A percentile compares a stretch with the other conserved stretches of the same genome.
These are phyloP conservation scores for Chytriomyces sp. DNA, from an alignment of 192 early-diverging fungal species.

Conservation along the genomic window DNA sequence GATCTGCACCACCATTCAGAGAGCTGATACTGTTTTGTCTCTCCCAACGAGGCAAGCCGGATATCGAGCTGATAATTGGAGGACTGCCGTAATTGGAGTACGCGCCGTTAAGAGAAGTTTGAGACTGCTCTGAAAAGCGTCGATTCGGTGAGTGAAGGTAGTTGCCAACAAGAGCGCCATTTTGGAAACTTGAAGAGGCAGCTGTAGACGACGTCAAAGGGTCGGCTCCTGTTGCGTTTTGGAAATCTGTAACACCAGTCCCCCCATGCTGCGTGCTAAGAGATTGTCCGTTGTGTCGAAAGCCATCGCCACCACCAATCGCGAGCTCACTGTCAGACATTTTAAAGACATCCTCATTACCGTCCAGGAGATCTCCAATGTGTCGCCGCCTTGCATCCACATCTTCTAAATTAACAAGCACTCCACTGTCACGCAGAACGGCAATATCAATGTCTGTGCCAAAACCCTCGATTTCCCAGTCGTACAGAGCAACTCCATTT, in stretches of 20 bases:
- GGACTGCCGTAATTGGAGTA: conserved; percentile 22
- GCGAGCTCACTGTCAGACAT: conserved; percentile 17
- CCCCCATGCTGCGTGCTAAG: neutral
- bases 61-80: neutral
- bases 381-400: conserved; percentile 13
- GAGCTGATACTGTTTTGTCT: conserved; percentile 17
- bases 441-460: conserved; percentile 14
- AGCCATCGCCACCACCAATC: conserved; percentile 1
- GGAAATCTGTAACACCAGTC: neutral
- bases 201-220: conserved; percentile 24
- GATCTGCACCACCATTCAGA: neutral
- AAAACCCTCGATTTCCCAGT: conserved; percentile 29
- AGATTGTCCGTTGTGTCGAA: neutral
- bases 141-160: conserved; percentile 9
- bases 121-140: conserved; percentile 13
- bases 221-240: conserved; percentile 6
- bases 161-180: neutral
- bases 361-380: conserved; percentile 19
- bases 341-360: conserved; percentile 14
- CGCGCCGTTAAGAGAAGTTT: conserved; percentile 4
- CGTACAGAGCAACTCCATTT: conserved; percentile 27
- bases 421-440: conserved; percentile 10
- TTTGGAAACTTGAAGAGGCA: conserved; percentile 17
- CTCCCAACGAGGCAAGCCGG: conserved; percentile 24
- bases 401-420: conserved; percentile 7